phyloP scores from a whole-genome alignment of 2,329 filamentous ascomycete genomes.

The Fusarium virguliforme region DNA sequence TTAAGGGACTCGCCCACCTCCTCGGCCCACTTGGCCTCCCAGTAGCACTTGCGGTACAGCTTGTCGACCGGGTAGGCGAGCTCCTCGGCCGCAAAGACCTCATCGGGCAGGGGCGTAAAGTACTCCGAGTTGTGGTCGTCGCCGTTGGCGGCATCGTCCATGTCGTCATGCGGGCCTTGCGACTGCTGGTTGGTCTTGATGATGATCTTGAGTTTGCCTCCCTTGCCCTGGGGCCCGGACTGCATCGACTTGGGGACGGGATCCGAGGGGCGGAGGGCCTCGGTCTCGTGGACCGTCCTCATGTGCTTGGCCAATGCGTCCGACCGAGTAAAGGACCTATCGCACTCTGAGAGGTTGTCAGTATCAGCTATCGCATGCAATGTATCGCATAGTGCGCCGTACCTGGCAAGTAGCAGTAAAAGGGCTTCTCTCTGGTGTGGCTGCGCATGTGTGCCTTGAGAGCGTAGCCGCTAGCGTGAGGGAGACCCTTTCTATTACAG shows the following conservation, averaged over 20 bases:
- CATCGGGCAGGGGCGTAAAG: conserved; percentile 69
- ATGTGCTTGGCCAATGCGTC: conserved; percentile 98
- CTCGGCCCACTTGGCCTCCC: conserved; percentile 81
- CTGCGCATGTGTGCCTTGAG: conserved; percentile 97
- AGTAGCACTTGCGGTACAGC: conserved; percentile 78
- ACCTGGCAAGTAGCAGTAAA: conserved; percentile 97
- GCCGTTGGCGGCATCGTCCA: conserved; percentile 68
- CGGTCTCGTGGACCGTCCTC: conserved; percentile 98
- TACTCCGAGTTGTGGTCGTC: conserved; percentile 73
- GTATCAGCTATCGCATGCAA: background rate
- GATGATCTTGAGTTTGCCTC: conserved; percentile 74
- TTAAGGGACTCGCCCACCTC: conserved; percentile 76
- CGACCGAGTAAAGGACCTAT: conserved; percentile 94
- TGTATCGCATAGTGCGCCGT: conserved; percentile 50
- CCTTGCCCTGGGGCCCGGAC: conserved; percentile 61
- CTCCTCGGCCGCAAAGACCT: conserved; percentile 78
- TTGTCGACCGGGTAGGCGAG: conserved; percentile 72
- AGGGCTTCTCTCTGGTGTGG: conserved; percentile 97
- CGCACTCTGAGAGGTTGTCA: conserved; percentile 79
- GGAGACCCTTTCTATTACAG: conserved; percentile 88
- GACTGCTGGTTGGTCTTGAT: conserved; percentile 72
- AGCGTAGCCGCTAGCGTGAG: conserved; percentile 95
- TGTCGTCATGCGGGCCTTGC: conserved; percentile 71
- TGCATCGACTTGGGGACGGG: conserved; percentile 81
- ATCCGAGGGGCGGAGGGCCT: conserved; percentile 86